Evolutionary conservation across 2,329 filamentous ascomycete genomes (phyloP), one percentile per base, ranked within the genome.

Genomic region (Calonectria hongkongensis): DNA sequence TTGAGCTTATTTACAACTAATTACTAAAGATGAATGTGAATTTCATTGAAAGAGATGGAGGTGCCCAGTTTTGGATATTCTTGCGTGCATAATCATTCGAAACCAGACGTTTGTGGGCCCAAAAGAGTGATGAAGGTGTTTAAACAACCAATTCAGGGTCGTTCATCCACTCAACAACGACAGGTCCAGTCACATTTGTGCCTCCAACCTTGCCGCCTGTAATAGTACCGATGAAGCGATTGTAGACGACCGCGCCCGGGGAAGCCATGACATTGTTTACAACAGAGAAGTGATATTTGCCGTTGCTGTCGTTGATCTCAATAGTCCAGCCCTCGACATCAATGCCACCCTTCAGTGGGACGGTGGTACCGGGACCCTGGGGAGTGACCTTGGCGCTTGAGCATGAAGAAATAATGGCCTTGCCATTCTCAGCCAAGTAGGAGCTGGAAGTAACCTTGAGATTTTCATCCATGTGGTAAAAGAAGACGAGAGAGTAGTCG

Each of bases 401-500:
- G 30, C 51, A 56, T 13, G 8, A 18, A 15, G 51, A 56, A 56
- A 56, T 7, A 36, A 56, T 9, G 3, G 25, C 51, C n/a, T 56
- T 36, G 1, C 51, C 51, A 21, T 21, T 56, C 28, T 56, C 30
- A 10, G 51, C 2, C 12, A 56, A 27, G 27, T 56, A 56, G 9
- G 51, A 30, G 18, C 51, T 56, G 30, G 51, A 56, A 4, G 51
- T 36, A 16, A 56, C 51, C 2, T 56, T 56, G 18, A 56, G 28
- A 13, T 36, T 36, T 21, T 56, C 30, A 21, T 56, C 51, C 51
- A 56, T 56, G 9, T 56, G 51, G 30, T 56, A 56, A 15, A 56
- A 56, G 30, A 56, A 56, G 51, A 56, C 51, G 13, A 56, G 30
- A 21, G 51, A 56, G 51, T 56, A 56, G 30, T 56, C 51, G 4